phyloP scores from a whole-genome alignment of 371 early-diverging fungal species.

The Actinomucor elegans region DNA sequence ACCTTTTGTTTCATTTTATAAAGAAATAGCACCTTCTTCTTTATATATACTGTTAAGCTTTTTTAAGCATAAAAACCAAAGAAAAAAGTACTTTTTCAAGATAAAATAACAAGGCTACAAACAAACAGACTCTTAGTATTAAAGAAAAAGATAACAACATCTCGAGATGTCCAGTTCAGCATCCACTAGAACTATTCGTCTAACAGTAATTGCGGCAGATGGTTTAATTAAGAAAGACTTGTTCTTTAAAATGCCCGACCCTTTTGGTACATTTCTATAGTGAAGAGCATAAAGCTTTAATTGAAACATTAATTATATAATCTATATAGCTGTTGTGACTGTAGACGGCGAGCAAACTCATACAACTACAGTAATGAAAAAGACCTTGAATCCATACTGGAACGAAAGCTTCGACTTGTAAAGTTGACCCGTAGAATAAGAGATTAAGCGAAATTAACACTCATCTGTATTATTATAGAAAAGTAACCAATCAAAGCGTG shows the following conservation, averaged over 20 bases:
- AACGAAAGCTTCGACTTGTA: constrained; percentile 77
- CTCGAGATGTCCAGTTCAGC: constrained; percentile 30
- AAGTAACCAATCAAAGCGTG: constrained; percentile 76
- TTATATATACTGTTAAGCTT: neutral
- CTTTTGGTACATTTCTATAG: constrained; percentile 64
- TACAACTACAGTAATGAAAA: constrained; percentile 78
- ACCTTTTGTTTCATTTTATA: neutral
- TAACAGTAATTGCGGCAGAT: constrained; percentile 88
- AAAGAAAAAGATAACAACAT: neutral
- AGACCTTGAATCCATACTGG: constrained; percentile 83
- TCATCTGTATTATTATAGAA: constrained; percentile 37
- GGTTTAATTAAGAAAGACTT: constrained; percentile 90
- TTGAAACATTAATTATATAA: neutral
- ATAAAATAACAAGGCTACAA: neutral
- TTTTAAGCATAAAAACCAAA: neutral
- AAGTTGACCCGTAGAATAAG: constrained; percentile 6
- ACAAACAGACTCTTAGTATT: too few relatives aligned
- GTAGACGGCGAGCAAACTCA: constrained; percentile 90
- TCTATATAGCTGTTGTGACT: constrained; percentile 75
- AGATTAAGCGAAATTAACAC: neutral
- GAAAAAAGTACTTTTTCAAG: neutral
- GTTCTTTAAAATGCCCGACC: constrained; percentile 62
- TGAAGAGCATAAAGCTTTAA: neutral
- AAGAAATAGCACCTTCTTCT: neutral
- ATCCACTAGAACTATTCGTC: constrained; percentile 40